Evolutionary conservation across 2,329 filamentous ascomycete species (phyloP).

Genomic region (Aureobasidium namibiae): DNA sequence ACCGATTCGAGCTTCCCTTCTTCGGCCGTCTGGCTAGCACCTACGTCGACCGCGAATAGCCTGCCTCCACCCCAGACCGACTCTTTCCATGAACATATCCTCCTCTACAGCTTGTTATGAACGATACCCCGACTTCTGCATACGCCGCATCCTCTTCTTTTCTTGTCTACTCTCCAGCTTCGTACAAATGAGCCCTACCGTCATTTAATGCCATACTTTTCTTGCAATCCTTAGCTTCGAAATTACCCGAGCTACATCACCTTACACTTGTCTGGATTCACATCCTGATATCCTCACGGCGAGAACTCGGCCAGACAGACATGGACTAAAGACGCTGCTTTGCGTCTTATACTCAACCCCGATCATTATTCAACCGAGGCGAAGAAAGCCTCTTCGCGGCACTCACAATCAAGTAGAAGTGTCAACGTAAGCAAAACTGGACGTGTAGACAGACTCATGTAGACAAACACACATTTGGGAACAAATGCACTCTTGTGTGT

Average conservation of each 20-base stretch:
- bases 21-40: constrained; percentile 79
- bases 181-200: neutral
- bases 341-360: no score
- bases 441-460: no score
- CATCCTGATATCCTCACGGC: no score
- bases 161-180: neutral
- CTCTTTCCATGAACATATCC: neutral
- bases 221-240: neutral
- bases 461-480: neutral
- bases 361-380: no score
- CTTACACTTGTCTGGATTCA: neutral
- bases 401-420: no score
- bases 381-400: no score
- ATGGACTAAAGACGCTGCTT: no score
- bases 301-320: neutral
- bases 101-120: neutral
- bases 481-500: neutral
- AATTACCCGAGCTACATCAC: neutral
- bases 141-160: neutral
- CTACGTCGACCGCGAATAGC: constrained; percentile 77
- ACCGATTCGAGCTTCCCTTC: constrained; percentile 75
- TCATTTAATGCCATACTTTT: neutral
- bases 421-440: no score
- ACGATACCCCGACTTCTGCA: constrained; percentile 4
- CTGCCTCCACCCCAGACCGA: neutral